Conservation (phyloP, 2,329 filamentous ascomycete species). For the Neurospora sp. region DNA sequence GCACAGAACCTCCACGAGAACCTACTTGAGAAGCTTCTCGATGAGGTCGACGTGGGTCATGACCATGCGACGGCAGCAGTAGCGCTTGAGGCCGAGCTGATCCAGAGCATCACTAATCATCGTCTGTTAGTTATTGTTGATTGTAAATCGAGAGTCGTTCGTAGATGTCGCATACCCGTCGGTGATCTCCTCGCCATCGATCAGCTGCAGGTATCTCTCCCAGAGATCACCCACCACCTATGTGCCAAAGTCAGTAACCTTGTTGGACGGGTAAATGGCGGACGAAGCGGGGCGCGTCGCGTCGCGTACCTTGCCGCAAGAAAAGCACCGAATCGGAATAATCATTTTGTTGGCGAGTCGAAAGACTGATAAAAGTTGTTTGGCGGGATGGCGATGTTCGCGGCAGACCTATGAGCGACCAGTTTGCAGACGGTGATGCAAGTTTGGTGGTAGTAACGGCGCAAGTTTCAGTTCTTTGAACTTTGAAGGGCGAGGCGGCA, state of each 20-base stretch:
- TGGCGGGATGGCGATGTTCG: not conserved
- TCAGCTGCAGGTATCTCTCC: slow-evolving; percentile 86
- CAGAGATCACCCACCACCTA: slow-evolving; percentile 96
- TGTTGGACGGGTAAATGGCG: slow-evolving; percentile 4
- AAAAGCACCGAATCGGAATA: slow-evolving; percentile 97
- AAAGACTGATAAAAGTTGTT: not conserved
- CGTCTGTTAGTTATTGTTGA: slow-evolving; percentile 17
- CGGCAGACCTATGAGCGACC: not conserved
- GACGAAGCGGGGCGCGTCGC: not conserved
- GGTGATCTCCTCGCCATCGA: slow-evolving; percentile 70
- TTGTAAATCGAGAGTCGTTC: not conserved
- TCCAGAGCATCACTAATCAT: slow-evolving; percentile 81
- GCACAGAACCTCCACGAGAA: not conserved
- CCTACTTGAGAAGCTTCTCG: slow-evolving; percentile 91
- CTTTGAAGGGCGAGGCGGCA: not conserved
- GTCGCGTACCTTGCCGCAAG: slow-evolving; percentile 81
- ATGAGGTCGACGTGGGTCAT: slow-evolving; percentile 99
- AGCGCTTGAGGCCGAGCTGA: slow-evolving; percentile 82
- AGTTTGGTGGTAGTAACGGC: not conserved
- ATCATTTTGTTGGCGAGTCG: slow-evolving; percentile 62
- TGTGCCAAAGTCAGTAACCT: slow-evolving; percentile 20
- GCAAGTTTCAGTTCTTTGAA: not conserved
- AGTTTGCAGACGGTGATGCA: not conserved
- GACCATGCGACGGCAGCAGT: slow-evolving; percentile 98
- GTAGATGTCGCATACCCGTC: slow-evolving; percentile 40